phyloP scores from a whole-genome alignment of 73 alveolate genomes.

The Paramecium primaurelia region DNA sequence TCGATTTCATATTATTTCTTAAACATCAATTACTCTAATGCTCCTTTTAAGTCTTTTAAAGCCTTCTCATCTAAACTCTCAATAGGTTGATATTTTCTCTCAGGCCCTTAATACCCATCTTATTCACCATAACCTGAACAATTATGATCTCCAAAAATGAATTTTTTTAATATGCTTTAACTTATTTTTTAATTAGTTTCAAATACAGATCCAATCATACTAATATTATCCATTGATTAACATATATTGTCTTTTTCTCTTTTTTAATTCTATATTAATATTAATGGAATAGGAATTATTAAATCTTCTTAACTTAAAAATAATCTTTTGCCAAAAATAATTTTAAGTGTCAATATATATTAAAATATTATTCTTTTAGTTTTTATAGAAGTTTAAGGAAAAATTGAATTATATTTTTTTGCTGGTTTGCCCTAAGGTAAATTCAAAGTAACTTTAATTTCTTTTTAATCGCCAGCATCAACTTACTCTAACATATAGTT shows the following conservation, averaged over 20 bases:
- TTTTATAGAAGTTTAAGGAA: neutral
- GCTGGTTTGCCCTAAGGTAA: neutral
- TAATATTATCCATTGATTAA: neutral
- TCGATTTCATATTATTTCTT: neutral
- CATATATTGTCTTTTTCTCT: neutral
- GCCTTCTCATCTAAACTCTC: conserved; percentile 24
- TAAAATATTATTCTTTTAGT: neutral
- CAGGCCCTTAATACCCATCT: neutral
- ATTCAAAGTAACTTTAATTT: neutral
- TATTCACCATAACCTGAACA: neutral
- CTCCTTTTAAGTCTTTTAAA: neutral
- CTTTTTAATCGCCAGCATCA: neutral
- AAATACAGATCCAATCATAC: neutral
- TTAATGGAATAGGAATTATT: neutral
- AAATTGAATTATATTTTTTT: neutral
- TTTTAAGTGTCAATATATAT: neutral
- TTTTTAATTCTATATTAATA: neutral
- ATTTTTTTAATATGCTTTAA: neutral
- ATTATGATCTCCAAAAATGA: conserved; percentile 4
- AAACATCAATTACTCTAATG: neutral
- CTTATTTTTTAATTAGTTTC: neutral
- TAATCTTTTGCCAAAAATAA: neutral
- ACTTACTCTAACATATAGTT: neutral
- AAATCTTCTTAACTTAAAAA: neutral
- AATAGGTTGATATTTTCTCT: neutral